Conservation (phyloP, 2,329 filamentous ascomycete genomes). For the Corynespora cassiicola region DNA sequence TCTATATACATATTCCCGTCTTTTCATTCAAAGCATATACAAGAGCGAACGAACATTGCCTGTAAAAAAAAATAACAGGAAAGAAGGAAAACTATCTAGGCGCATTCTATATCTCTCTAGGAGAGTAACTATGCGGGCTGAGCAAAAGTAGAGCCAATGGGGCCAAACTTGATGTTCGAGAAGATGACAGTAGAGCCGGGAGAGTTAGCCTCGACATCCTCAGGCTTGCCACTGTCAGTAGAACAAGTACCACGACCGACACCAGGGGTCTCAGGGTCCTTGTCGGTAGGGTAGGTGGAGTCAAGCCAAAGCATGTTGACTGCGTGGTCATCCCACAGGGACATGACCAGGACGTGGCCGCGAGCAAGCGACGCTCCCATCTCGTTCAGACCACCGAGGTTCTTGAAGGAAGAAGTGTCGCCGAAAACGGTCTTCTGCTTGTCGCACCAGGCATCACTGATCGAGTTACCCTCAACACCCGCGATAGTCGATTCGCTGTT, state of each 20-base stretch:
- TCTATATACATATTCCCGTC: too few relatives aligned
- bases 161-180: slow-evolving; percentile 50
- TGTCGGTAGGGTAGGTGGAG: slow-evolving; percentile 64
- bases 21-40: slow-evolving; percentile 12
- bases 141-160: slow-evolving; percentile 47
- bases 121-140: slow-evolving; percentile 30
- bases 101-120: slow-evolving; percentile 2
- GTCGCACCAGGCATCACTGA: slow-evolving; percentile 65
- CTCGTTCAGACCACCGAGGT: slow-evolving; percentile 61
- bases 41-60: slow-evolving; percentile 13
- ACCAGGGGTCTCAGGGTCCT: slow-evolving; percentile 39
- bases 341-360: slow-evolving; percentile 71
- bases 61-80: slow-evolving; percentile 5
- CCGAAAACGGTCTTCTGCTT: slow-evolving; percentile 63
- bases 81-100: slow-evolving; percentile 8
- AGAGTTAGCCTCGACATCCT: slow-evolving; percentile 43
- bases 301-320: slow-evolving; percentile 79
- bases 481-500: slow-evolving; percentile 52
- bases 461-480: slow-evolving; percentile 58
- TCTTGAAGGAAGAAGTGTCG: slow-evolving; percentile 60
- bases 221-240: slow-evolving; percentile 43
- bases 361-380: slow-evolving; percentile 62
- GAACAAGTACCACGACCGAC: slow-evolving; percentile 45
- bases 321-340: slow-evolving; percentile 69
- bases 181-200: slow-evolving; percentile 44